A percentile compares a stretch with the other conserved stretches of the same genome.
Conservation (phyloP, 2,329 filamentous ascomycete species). For the Cyphellophora attinorum region DNA sequence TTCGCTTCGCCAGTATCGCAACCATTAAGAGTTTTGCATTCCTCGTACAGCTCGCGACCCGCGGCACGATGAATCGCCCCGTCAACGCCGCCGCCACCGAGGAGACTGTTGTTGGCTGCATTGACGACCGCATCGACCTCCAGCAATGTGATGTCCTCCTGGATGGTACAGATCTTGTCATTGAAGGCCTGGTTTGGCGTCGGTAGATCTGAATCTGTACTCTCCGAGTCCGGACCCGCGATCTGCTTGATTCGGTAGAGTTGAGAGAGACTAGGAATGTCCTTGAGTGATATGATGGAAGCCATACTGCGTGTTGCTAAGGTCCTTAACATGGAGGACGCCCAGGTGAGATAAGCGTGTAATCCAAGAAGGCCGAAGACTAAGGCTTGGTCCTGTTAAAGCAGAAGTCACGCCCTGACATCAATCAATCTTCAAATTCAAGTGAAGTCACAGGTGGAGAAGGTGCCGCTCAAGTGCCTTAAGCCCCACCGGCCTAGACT, state of each 20-base stretch:
- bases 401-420: too few relatives aligned
- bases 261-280: slow-evolving; percentile 36
- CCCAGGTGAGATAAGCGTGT: too few relatives aligned
- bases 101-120: slow-evolving; percentile 69
- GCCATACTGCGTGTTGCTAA: slow-evolving; percentile 1
- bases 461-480: too few relatives aligned
- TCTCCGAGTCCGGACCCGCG: slow-evolving; percentile 17
- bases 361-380: too few relatives aligned
- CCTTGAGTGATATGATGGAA: slow-evolving; percentile 17
- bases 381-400: too few relatives aligned
- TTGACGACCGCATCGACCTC: slow-evolving; percentile 80
- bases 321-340: too few relatives aligned
- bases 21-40: slow-evolving; percentile 63
- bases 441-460: too few relatives aligned
- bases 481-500: too few relatives aligned
- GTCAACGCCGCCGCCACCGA: slow-evolving; percentile 85
- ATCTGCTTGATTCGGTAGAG: slow-evolving; percentile 57
- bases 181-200: slow-evolving; percentile 51
- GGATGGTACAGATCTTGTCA: slow-evolving; percentile 58
- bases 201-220: slow-evolving; percentile 12
- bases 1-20: slow-evolving; percentile 73
- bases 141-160: slow-evolving; percentile 73
- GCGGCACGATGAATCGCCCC: slow-evolving; percentile 80
- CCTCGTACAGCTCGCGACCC: slow-evolving; percentile 55
- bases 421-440: too few relatives aligned